Evolutionary conservation across 2,329 filamentous ascomycete genomes (phyloP).

Genomic region (Zalaria sp.): DNA sequence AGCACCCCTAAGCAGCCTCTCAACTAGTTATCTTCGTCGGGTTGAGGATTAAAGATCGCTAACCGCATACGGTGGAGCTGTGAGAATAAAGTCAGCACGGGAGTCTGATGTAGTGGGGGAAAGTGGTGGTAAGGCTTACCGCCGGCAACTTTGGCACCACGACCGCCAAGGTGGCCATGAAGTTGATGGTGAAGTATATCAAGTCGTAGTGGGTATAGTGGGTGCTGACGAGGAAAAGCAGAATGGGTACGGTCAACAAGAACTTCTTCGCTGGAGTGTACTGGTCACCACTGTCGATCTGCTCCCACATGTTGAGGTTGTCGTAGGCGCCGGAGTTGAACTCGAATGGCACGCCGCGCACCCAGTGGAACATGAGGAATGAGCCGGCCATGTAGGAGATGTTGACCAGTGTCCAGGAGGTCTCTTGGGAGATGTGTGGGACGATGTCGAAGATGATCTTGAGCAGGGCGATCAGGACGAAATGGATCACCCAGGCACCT

Average conservation of each 20-base stretch:
- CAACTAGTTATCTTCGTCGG: constrained; percentile 6
- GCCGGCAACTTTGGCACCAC: constrained; percentile 94
- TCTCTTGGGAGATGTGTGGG: constrained; percentile 91
- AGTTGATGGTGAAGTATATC: constrained; percentile 95
- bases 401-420: constrained; percentile 96
- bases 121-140: constrained; percentile 42
- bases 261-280: constrained; percentile 99
- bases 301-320: constrained; percentile 99
- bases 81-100: constrained; percentile 5
- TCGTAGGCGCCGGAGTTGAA: constrained; percentile 98
- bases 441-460: constrained; percentile 98
- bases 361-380: constrained; percentile 99
- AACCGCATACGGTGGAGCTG: constrained; percentile 24
- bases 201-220: constrained; percentile 98
- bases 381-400: constrained; percentile 98
- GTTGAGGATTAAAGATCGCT: constrained; percentile 19
- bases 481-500: constrained; percentile 98
- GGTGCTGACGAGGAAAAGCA: constrained; percentile 89
- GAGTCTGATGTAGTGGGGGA: neutral
- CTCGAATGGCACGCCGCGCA: constrained; percentile 93
- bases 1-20: constrained; percentile 4
- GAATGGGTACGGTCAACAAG: constrained; percentile 81
- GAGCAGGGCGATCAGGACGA: constrained; percentile 77
- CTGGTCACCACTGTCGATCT: constrained; percentile 97
- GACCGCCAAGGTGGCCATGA: constrained; percentile 78